Conservation (phyloP, 129 eudicot genomes). For the Ambrosia artemisiifolia region DNA sequence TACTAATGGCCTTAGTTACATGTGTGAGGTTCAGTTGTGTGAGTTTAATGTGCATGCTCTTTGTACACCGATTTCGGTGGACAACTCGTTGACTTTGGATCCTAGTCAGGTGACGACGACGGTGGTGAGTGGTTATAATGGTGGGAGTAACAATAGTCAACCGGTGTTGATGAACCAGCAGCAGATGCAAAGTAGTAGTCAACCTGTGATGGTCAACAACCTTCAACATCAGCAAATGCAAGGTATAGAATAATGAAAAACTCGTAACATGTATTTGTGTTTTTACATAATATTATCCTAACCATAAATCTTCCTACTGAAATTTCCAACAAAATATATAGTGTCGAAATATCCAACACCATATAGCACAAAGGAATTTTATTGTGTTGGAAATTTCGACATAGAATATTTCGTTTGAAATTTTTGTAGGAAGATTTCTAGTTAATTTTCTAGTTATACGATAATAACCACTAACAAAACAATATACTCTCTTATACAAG, state of each 20-base stretch:
- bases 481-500: too few species aligned
- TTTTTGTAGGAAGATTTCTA: too few species aligned
- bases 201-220: neutral
- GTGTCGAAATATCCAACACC: too few species aligned
- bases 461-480: too few species aligned
- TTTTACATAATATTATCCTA: too few species aligned
- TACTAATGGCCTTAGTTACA: slow-evolving; percentile 25
- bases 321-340: too few species aligned
- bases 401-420: too few species aligned
- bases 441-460: too few species aligned
- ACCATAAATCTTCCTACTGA: too few species aligned
- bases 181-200: neutral
- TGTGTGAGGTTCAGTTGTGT: slow-evolving; percentile 17
- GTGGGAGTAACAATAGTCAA: neutral
- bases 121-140: neutral
- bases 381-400: too few species aligned
- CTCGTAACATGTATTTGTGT: too few species aligned
- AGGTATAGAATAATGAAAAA: neutral
- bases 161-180: slow-evolving; percentile 1
- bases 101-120: slow-evolving; percentile 10
- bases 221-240: neutral
- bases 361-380: too few species aligned
- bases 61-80: slow-evolving; percentile 14
- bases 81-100: neutral
- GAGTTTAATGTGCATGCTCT: slow-evolving; percentile 24